Evolutionary conservation across 176 grass and related monocot species (phyloP), one percentile per base, ranked within the genome.

Genomic region (Puya raimondii): DNA sequence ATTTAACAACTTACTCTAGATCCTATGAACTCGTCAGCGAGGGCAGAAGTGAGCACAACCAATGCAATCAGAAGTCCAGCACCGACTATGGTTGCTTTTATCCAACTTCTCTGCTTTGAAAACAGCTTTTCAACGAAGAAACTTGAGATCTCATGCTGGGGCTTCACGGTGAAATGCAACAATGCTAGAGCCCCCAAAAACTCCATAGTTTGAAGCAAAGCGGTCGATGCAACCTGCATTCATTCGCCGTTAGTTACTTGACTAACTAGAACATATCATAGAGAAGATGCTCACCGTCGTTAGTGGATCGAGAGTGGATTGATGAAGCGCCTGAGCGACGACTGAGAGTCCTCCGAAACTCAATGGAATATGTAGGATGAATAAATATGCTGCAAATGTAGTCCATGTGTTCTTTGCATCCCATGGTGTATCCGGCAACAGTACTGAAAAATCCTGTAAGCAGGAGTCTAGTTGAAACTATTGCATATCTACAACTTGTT

Each of bases 311-410:
- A 97, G 80, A 15, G 75, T 64, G 13, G 89, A 73, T 33, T 81
- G 67, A 49, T 77, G 77, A 79, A 92, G 71, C 47, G 81, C 59
- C 73, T 86, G 77, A 51, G 84, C 80, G 54, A 90, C 47, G 50
- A 80, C n/a, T 47, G 53, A 88, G 48, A 97, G 93, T 29, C 93
- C 93, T 79, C 79, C 93, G 83, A 97, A 97, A 77, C 93, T 92
- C 17, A 92, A 77, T 7, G 93, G 89, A 50, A 92, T 59, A 50
- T 97, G 93, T 53, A 90, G 70, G 27, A 87, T 69, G 70, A 92
- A 87, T 63, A 97, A 87, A 76, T 97, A 97, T 21, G 74, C 93
- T 11, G 82, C 76, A 90, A 87, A 88, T 80, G 76, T 92, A 48
- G 74, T 87, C 93, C 93, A 97, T 63, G 76, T 75, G 26, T 90